Evolutionary conservation across 495 filamentous ascomycete genomes (phyloP).

Genomic region (Xanthoparmelia taractica): DNA sequence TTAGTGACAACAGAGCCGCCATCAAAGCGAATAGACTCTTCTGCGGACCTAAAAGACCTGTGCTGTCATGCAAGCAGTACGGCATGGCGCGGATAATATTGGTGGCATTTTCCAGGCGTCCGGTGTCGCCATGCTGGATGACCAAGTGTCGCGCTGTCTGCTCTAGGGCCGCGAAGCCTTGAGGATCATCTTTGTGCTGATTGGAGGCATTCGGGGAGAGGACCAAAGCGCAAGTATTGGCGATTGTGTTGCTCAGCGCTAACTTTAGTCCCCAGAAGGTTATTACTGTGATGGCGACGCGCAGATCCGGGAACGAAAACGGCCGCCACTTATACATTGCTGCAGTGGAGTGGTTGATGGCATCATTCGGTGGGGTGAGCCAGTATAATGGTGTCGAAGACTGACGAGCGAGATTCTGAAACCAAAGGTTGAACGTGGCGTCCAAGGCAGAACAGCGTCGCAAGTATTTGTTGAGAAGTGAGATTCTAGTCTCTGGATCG

Average conservation of each 20-base stretch:
- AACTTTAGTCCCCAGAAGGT: not conserved
- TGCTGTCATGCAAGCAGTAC: conserved; percentile 3
- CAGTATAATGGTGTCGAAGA: not conserved
- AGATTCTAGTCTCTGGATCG: not conserved
- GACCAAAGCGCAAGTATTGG: not conserved
- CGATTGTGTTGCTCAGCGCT: conserved; percentile 1
- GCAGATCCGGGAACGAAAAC: not conserved
- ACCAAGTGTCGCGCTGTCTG: not conserved
- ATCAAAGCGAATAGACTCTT: not conserved
- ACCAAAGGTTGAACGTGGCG: conserved; percentile 2
- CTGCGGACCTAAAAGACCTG: not conserved
- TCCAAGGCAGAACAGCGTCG: conserved; percentile 1
- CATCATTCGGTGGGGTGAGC: not conserved
- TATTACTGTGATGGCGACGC: not conserved
- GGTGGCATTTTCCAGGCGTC: not conserved
- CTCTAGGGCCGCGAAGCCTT: not conserved
- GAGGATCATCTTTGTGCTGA: not conserved
- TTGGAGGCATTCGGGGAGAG: not conserved
- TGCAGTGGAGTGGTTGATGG: not conserved
- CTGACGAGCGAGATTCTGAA: not conserved
- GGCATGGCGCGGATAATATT: conserved; percentile 1
- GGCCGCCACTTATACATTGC: not conserved
- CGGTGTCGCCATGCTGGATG: not conserved
- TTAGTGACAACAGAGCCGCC: conserved; percentile 1
- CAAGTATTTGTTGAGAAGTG: not conserved